Evolutionary conservation across 2,329 filamentous ascomycete species (phyloP).

Genomic region (Nothophaeocryptopus gaeumannii): DNA sequence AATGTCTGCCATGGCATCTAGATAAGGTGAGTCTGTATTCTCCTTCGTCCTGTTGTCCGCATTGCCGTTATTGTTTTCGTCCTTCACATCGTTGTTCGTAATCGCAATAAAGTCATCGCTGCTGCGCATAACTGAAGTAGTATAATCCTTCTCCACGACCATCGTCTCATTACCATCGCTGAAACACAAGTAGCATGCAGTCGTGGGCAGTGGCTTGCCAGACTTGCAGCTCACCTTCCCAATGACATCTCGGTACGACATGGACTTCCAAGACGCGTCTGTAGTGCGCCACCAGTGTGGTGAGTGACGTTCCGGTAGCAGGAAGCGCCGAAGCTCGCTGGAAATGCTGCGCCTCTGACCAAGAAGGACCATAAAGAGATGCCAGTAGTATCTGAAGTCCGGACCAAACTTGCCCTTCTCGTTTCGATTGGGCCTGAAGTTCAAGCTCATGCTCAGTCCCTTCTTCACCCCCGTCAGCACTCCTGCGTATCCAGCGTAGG

Average conservation of each 20-base stretch:
- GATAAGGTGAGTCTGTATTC: no score
- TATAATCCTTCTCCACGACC: constrained; percentile 57
- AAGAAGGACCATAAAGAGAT: constrained; percentile 54
- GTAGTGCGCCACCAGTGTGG: no score
- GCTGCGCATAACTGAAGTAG: constrained; percentile 44
- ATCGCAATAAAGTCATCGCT: constrained; percentile 53
- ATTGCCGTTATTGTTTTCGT: constrained; percentile 22
- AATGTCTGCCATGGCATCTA: constrained; percentile 23
- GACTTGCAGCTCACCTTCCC: constrained; percentile 28
- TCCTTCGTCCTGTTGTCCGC: no score
- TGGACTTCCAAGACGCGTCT: not conserved
- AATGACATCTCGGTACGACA: constrained; percentile 32
- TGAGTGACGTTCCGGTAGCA: constrained; percentile 33
- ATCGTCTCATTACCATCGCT: constrained; percentile 49
- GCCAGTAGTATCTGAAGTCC: constrained; percentile 45
- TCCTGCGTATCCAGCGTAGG: constrained; percentile 54
- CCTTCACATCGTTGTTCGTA: constrained; percentile 54
- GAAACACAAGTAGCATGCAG: constrained; percentile 58
- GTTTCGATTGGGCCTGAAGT: constrained; percentile 52
- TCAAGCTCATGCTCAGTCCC: constrained; percentile 48
- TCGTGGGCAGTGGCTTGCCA: constrained; percentile 39
- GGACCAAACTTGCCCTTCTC: constrained; percentile 32
- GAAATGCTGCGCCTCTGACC: constrained; percentile 55
- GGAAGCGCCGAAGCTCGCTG: constrained; percentile 47
- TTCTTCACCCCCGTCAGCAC: constrained; percentile 51